Percentiles rank a stretch among this genome's conserved stretches.
These are phyloP conservation scores for Peronosclerospora sorghi DNA, from an alignment of 352 stramenopile species.

Conservation along the genomic window DNA sequence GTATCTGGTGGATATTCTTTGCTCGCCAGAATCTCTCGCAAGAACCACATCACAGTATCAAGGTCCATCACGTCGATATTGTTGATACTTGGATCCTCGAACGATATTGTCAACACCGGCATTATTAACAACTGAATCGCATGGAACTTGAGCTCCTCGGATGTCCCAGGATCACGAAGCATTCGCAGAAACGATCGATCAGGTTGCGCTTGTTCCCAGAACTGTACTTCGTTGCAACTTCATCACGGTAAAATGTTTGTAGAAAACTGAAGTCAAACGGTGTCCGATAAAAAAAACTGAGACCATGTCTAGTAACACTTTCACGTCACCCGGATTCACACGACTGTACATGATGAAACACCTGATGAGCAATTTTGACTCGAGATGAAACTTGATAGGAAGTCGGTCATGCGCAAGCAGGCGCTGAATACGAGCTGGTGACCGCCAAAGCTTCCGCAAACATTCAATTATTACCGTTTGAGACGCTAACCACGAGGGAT, in stretches of 20 bases:
- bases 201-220: slow-evolving; percentile 72
- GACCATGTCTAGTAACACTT: slow-evolving; percentile 94
- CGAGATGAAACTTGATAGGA: slow-evolving; percentile 88
- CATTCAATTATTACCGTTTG: slow-evolving; percentile 86
- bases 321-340: slow-evolving; percentile 87
- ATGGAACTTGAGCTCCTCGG: slow-evolving; percentile 88
- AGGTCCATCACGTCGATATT: slow-evolving; percentile 82
- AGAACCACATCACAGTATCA: slow-evolving; percentile 82
- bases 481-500: slow-evolving; percentile 86
- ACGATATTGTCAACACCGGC: slow-evolving; percentile 85
- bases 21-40: slow-evolving; percentile 79
- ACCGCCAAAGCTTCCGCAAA: slow-evolving; percentile 92
- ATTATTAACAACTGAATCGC: slow-evolving; percentile 90
- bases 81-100: slow-evolving; percentile 61
- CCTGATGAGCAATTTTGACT: slow-evolving; percentile 91
- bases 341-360: slow-evolving; percentile 92
- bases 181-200: slow-evolving; percentile 81
- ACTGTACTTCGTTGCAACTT: slow-evolving; percentile 63
- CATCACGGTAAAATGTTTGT: slow-evolving; percentile 77
- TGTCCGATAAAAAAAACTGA: slow-evolving; percentile 87
- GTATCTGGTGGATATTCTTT: slow-evolving; percentile 65
- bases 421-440: slow-evolving; percentile 63
- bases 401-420: too few relatives aligned
- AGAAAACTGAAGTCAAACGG: slow-evolving; percentile 93
- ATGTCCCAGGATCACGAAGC: slow-evolving; percentile 55